Evolutionary conservation across 345 rosid species (phyloP), one percentile per base, ranked within the genome.

Genomic region (Durio zibethinus): DNA sequence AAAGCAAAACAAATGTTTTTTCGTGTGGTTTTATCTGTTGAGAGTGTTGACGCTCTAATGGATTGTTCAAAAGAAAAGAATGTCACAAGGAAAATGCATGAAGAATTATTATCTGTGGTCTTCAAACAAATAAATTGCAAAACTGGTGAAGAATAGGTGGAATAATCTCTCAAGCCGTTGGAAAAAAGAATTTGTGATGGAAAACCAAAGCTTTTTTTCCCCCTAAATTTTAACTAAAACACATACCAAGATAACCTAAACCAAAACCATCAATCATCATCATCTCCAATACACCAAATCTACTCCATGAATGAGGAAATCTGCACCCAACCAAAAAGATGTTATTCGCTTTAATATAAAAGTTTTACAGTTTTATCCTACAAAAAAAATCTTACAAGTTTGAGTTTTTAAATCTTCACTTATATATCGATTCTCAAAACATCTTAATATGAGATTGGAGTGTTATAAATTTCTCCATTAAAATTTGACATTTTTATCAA

Each of bases 81-180:
- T 29, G 59, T 71, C 60, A 50, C 61, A 71, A 18, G 75, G 25
- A 71, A 71, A 71, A 25, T 71, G 75, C 75, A 50, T n/a, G 50
- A 38, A 21, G 63, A 73, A 54, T 56, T 73, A 56, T 73, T 35
- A 25, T 12, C 31, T 36, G 76, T 54, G 52, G 65, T 73, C 65
- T 48, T 29, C 1, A 4, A 71, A 71, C 40, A 70, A 23, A 47
- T 27, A 31, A 6, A 1, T 16, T 31, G n/a, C 40, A 15, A 15
- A 31, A 61, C n/a, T 29, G 66, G 40, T 29, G 20, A 29, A 14
- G n/a, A 2, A 61, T 61, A 31, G 67, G 40, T 62, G 29, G 47
- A 65, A n/a, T 38, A 65, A 65, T 40, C 71, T 65, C 27, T 38
- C 29, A 65, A 42, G 40, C 23, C 68, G 2, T n/a, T n/a, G 59